A percentile compares a stretch with the other conserved stretches of the same genome.
Evolutionary conservation across 169 alveolate species (phyloP).

Genomic region (Cryptosporidium bovis): DNA sequence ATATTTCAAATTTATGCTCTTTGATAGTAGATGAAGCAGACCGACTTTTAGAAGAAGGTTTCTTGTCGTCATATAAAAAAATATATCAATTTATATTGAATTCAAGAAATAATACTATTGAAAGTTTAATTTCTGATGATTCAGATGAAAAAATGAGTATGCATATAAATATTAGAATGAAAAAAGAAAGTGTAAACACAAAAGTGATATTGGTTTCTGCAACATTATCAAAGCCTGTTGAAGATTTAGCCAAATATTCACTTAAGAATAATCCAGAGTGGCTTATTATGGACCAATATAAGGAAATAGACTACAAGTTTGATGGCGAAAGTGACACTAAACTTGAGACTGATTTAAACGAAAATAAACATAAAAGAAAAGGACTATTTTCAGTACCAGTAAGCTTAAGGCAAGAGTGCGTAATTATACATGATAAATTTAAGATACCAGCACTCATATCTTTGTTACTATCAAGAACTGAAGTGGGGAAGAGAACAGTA

Average conservation of each 20-base stretch:
- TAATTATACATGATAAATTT: slow-evolving; percentile 50
- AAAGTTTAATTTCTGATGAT: slow-evolving; percentile 11
- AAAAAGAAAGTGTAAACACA: background rate
- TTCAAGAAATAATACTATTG: slow-evolving; percentile 2
- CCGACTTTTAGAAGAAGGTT: slow-evolving; percentile 96
- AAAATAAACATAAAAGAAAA: background rate
- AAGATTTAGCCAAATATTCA: slow-evolving; percentile 82
- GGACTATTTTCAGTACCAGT: slow-evolving; percentile 71
- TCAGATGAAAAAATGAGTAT: slow-evolving; percentile 21
- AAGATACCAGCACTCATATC: slow-evolving; percentile 69
- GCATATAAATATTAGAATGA: slow-evolving; percentile 19
- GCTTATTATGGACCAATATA: slow-evolving; percentile 51
- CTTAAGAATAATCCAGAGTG: slow-evolving; percentile 78
- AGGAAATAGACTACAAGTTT: slow-evolving; percentile 8
- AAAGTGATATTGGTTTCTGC: slow-evolving; percentile 85
- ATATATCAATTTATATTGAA: slow-evolving; percentile 79
- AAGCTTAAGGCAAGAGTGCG: slow-evolving; percentile 57
- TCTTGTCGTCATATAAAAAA: slow-evolving; percentile 91
- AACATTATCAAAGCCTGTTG: slow-evolving; percentile 84
- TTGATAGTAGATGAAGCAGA: slow-evolving; percentile 98
- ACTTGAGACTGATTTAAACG: background rate
- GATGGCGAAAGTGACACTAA: background rate
- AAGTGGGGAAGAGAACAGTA: slow-evolving; percentile 22
- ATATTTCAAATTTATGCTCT: slow-evolving; percentile 81
- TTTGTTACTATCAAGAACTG: slow-evolving; percentile 40